Base-by-base conservation (phyloP, 2,329 filamentous ascomycete species). In the Helotiales sp. region DNA sequence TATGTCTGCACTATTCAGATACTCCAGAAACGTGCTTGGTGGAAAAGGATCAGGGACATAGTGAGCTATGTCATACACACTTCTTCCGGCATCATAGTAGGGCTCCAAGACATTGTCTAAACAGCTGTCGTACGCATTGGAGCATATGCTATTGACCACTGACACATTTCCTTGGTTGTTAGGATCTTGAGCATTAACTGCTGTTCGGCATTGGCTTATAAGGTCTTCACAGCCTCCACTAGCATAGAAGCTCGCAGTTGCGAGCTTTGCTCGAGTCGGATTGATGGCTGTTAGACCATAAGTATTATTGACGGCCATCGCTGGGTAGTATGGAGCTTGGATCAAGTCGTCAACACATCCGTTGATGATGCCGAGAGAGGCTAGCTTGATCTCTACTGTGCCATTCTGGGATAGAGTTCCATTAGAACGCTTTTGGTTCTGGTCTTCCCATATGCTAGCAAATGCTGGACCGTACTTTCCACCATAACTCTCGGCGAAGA, bases 401-500 rank as follows among this genome's bases (percentile, higher is more conserved):
- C 73, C 76, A 59, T 80, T 80, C 17, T 68, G 71, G 8, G 79
- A 70, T 1, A 83, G 57, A 1, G 77, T 71, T 2, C 84, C 81
- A 54, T 77, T 80, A n/a, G 71, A 67, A 13, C 81, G 79, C 52
- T 76, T 76, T 17, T 75, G 69, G 63, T 91, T 91, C 72, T 91
- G 86, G 55, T 81, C 70, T 65, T 87, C 79, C 73, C 80, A 82
- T 22, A 77, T 72, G 19, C 77, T 75, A 10, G 85, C 84, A 65
- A 90, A 88, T 1, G 81, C 75, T 2, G 86, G 86, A 0, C 85
- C 88, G 65, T 90, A 91, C 55, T 85, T 82, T 12, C 89, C 89
- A 31, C 86, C 83, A 69, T 90, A 88, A 71, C 84, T 87, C 70
- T 91, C 86, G 0, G 85, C 80, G 60, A 88, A 89, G 4, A 90